Base-by-base conservation (phyloP, 306 rosid genomes). In the Lathyrus aphaca region DNA sequence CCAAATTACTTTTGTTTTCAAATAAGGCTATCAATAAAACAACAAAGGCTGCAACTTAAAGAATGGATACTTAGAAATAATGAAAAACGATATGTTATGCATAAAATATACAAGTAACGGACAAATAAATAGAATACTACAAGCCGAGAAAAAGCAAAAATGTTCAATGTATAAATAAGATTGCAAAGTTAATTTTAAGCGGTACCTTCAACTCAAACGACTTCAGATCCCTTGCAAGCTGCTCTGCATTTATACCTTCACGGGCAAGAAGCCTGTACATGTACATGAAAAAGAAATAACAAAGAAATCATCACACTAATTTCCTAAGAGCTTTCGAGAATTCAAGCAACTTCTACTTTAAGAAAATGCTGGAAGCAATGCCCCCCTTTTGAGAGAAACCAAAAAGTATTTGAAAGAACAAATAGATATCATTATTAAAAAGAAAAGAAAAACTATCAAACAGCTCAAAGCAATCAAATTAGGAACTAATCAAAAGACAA, bases 221-320 rank as follows among this genome's bases (percentile, higher is more conserved):
- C 88, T 91, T 94, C 64, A 94, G 82, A 80, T 94, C 99, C 50
- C 99, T 87, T 37, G 99, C 95, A 80, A 94, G 99, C 84, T 94
- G 99, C 82, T 94, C 99, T 3, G 99, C 99, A 73, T 94, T 89
- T 83, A 94, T 86, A 68, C 99, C 99, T 83, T 94, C 96, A 5
- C 99, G 88, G 1, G 99, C 99, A 85, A 94, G 99, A 30, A 94
- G 92, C 86, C 97, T 94, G 76, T 37, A 80, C 81, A 17, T 89
- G 76, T 45, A 79, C 80, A 10, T 40, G 37, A 63, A 78, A 38
- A 60, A 71, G 15, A 64, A 9, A 66, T 21, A 6, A 10, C 13
- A 38, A 60, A 68, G 17, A 64, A 9, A 66, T 21, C 6, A 8
- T 15, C 74, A 60, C 30, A 59, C 29, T 29, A 38, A 18, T 37